Evolutionary conservation across 176 grass and related monocot species (phyloP), one percentile per base, ranked within the genome.

Genomic region (Eleusine coracana): DNA sequence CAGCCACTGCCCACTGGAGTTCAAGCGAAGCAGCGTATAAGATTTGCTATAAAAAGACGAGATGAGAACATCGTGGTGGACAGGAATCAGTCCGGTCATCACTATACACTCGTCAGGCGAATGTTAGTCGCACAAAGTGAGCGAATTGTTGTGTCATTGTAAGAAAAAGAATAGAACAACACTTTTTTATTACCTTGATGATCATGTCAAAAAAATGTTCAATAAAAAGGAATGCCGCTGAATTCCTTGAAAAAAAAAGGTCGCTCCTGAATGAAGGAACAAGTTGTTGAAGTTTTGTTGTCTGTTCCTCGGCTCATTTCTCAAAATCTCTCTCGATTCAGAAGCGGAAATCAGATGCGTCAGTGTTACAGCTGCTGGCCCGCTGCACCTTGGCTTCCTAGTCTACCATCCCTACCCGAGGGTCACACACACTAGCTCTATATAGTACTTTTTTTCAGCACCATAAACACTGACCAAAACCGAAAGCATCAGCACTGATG

Each of bases 401-500:
- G 27, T 67, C 46, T 34, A 18, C 23, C 31, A 34, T 34, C 31
- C 31, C 31, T 34, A 34, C 21, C 60, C 16, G 18, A n/a, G 29
- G 38, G 28, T 39, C 65, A 59, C 50, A 13, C 41, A 64, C n/a
- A 31, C 1, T 20, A 27, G 82, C n/a, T 12, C 45, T 51, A 44
- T 1, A 56, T 20, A 21, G n/a, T n/a, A n/a, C n/a, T 17, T n/a
- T 50, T 63, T 75, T 74, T 31, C 7, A 14, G 70, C 21, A 52
- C 70, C 46, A 76, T 58, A 81, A 54, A 69, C 18, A 37, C 71
- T 45, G 44, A 36, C 17, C 77, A 79, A 55, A 66, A 70, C 77
- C 41, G 65, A 75, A 80, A 85, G 76, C 70, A 63, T 66, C 75
- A 14, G 75, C 41, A 51, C 68, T 80, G 40, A 42, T 75, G 42